A percentile compares a stretch with the other conserved stretches of the same genome.
Conservation (phyloP, 192 early-diverging fungal genomes). For the Jimgerdemannia lactiflua region DNA sequence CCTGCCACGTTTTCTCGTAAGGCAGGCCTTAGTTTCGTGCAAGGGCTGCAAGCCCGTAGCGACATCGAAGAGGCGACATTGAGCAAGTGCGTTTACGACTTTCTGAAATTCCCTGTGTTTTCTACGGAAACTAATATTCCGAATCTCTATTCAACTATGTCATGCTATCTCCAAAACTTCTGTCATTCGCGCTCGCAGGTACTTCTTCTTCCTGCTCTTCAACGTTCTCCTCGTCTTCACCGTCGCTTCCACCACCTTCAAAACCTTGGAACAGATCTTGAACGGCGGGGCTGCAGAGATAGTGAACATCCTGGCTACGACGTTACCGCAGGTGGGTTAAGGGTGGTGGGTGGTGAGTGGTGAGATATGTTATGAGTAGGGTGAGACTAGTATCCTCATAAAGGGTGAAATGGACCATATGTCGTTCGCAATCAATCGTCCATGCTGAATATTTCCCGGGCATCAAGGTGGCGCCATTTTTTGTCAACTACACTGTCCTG, state of each 20-base stretch:
- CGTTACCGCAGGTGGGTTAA: slow-evolving; percentile 48
- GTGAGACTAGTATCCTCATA: no score
- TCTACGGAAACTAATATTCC: background rate
- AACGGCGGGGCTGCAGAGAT: slow-evolving; percentile 56
- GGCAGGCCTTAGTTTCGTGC: slow-evolving; percentile 31
- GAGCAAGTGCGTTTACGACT: slow-evolving; percentile 25
- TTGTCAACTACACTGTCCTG: slow-evolving; percentile 71
- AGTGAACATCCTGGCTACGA: slow-evolving; percentile 59
- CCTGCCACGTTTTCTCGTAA: background rate
- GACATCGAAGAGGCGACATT: slow-evolving; percentile 36
- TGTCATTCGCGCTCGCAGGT: slow-evolving; percentile 27
- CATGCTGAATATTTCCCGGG: background rate
- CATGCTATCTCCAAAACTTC: no score
- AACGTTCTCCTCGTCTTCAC: slow-evolving; percentile 78
- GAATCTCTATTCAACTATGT: slow-evolving; percentile 6
- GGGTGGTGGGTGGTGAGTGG: no score
- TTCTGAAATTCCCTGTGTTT: background rate
- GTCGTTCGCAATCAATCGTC: no score
- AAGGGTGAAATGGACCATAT: no score
- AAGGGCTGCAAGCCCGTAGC: slow-evolving; percentile 45
- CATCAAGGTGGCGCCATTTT: slow-evolving; percentile 65
- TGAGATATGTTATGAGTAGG: no score
- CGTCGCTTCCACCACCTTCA: slow-evolving; percentile 64
- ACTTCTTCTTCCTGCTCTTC: slow-evolving; percentile 74
- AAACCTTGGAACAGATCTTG: slow-evolving; percentile 58